Base-by-base conservation (phyloP, 345 rosid genomes). In the Schrenkiella parvula region DNA sequence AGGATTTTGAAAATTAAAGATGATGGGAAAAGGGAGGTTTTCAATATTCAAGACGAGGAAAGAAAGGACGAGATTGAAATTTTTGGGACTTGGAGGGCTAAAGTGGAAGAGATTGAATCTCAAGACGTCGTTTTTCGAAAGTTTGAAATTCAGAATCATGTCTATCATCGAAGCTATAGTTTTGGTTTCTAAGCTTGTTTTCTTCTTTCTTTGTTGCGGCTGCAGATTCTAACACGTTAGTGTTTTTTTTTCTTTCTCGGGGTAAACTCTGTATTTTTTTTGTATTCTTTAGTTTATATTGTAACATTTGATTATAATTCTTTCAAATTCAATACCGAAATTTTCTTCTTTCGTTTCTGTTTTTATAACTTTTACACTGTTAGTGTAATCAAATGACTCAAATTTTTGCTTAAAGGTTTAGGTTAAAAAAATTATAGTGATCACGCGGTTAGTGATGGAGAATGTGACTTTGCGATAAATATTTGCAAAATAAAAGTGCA, bases 51-150 rank as follows among this genome's bases (percentile, higher is more conserved):
- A 62, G 75, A 22, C 65, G 23, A 75, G 48, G 7, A 62, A 76
- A 11, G 79, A 76, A 29, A 69, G 79, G 79, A 63, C 72, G 63
- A 59, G 68, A 11, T 58, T 64, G 63, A 71, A 65, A 14, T 64
- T 77, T 64, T 31, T 71, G 21, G 72, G 77, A 70, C 34, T 52
- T 32, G 35, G 61, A 18, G 50, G 72, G 19, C 3, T 64, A 23
- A 66, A 78, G 3, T 72, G 78, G 73, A 72, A 67, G 65, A 73
- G 65, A 68, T 28, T 75, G 66, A 75, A 69, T 69, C 22, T 75
- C 44, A 75, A 62, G 65, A 63, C 63, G 79, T 13, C 79, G 46
- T 76, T 69, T 69, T 54, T 76, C 0, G 53, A 67, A 21, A 56
- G 2, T 58, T 64, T 74, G 53, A 70, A 15, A 26, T 60, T 17